Conservation (phyloP, 2,329 filamentous ascomycete species). For the Epichloe typhina region DNA sequence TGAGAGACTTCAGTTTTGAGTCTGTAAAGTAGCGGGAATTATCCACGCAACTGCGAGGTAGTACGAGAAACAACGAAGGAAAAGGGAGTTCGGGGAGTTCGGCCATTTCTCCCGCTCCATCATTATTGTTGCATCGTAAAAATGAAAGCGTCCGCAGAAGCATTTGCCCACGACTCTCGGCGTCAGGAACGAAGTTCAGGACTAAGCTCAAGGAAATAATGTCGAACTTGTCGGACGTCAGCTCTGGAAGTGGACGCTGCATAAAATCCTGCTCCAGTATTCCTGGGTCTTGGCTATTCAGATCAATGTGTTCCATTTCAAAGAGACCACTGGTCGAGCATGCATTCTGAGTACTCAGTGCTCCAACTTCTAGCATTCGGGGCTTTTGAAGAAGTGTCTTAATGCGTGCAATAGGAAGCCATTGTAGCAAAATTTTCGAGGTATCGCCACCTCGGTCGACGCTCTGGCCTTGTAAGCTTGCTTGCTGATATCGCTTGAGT, state of each 20-base stretch:
- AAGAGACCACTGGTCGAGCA: slow-evolving; percentile 63
- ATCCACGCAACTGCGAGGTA: slow-evolving; percentile 74
- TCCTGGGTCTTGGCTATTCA: slow-evolving; percentile 70
- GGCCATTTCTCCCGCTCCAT: slow-evolving; percentile 7
- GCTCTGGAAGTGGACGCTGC: slow-evolving; percentile 59
- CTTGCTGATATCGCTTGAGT: slow-evolving; percentile 49
- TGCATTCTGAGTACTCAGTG: slow-evolving; percentile 71
- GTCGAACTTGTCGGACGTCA: slow-evolving; percentile 58
- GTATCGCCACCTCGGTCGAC: slow-evolving; percentile 55
- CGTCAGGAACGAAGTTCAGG: slow-evolving; percentile 82
- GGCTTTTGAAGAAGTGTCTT: slow-evolving; percentile 22
- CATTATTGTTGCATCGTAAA: slow-evolving; percentile 28
- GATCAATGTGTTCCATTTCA: slow-evolving; percentile 70
- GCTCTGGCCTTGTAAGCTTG: slow-evolving; percentile 55
- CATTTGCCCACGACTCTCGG: slow-evolving; percentile 69
- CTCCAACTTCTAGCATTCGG: slow-evolving; percentile 76
- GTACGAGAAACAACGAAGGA: slow-evolving; percentile 72
- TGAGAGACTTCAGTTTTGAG: slow-evolving; percentile 53
- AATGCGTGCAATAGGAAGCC: slow-evolving; percentile 31
- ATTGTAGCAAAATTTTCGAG: slow-evolving; percentile 49
- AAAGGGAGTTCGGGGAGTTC: slow-evolving; percentile 27
- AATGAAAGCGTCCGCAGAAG: slow-evolving; percentile 63
- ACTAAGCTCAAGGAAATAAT: slow-evolving; percentile 86
- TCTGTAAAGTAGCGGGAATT: slow-evolving; percentile 88
- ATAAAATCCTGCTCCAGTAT: slow-evolving; percentile 93